Evolutionary conservation across 2,329 filamentous ascomycete species (phyloP), one percentile per base, ranked within the genome.

Genomic region (Epichloe typhina): DNA sequence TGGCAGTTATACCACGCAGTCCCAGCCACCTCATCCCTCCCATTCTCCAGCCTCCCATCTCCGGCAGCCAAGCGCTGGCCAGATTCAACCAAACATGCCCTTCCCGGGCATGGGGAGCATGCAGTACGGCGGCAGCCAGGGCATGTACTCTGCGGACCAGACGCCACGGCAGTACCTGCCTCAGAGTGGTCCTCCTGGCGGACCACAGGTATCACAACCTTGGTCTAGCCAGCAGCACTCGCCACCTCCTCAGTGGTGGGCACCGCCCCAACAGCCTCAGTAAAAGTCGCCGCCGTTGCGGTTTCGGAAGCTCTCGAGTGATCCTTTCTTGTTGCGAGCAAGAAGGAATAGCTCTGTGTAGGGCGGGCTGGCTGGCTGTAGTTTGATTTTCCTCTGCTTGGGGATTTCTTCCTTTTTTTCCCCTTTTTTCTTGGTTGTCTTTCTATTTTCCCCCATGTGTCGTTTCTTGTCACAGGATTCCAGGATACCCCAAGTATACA

Each of bases 111-210:
- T 83, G 75, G 76, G 75, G 40, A 73, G 74, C 41, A 74, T 84
- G 65, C 71, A 72, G 36, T 82, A 83, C 59, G 71, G 72, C 37
- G 70, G 75, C 26, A 70, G 73, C 7, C 77, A 80, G 58, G 73
- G 72, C 48, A 77, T 83, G 59, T 82, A 82, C 57, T 69, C 77
- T 17, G 67, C 79, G 31, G 81, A 84, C 45, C 79, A 82, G 65
- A 81, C 78, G 1, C 76, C 79, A 4, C 72, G 81, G 49, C 77
- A 82, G 61, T 84, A 84, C 69, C 77, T 88, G 79, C 80, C 84
- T 59, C 73, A 82, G 66, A 69, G 76, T 65, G 67, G 26, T 31
- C 26, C 75, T 58, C 66, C 80, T 4, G 68, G 67, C 4, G 66
- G 68, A 6, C 74, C 76, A 11, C 69, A 74, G 5, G 73, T 73